A percentile compares a stretch with the other conserved stretches of the same genome.
These are phyloP conservation scores for Leccinum pachyderme DNA, from an alignment of 1,284 basidiomycete genomes.

Conservation along the genomic window DNA sequence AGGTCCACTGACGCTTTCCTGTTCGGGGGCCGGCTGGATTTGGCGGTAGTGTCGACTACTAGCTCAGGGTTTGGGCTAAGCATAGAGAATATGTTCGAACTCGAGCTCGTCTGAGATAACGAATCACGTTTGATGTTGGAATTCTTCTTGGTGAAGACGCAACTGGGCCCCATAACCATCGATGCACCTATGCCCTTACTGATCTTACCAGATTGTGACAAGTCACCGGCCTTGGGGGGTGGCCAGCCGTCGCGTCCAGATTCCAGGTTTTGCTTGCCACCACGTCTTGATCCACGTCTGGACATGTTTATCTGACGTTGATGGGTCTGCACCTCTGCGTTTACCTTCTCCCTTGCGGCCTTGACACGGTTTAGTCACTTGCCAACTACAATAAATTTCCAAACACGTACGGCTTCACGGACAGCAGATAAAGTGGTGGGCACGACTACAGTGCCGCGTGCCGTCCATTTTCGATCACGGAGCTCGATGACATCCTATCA, in stretches of 20 bases:
- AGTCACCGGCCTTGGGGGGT: slow-evolving; percentile 79
- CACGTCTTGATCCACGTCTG: too few relatives aligned
- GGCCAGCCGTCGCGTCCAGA: too few relatives aligned
- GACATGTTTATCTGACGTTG: slow-evolving; percentile 56
- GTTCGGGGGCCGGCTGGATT: too few relatives aligned
- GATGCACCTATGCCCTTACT: slow-evolving; percentile 52
- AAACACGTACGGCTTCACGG: slow-evolving; percentile 71
- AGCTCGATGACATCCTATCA: slow-evolving; percentile 85
- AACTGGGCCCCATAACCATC: slow-evolving; percentile 77
- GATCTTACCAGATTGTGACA: slow-evolving; percentile 87
- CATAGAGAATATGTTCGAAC: too few relatives aligned
- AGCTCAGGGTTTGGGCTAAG: too few relatives aligned
- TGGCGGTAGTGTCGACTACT: too few relatives aligned
- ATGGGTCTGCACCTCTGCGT: slow-evolving; percentile 59
- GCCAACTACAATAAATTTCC: slow-evolving; percentile 6
- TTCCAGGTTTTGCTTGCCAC: too few relatives aligned
- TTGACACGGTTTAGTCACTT: slow-evolving; percentile 32
- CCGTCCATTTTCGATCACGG: slow-evolving; percentile 79
- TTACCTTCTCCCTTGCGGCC: slow-evolving; percentile 70
- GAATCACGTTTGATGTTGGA: too few relatives aligned
- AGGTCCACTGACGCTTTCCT: too few relatives aligned
- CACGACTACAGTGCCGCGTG: slow-evolving; percentile 69
- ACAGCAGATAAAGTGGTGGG: slow-evolving; percentile 89
- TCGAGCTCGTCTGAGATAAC: too few relatives aligned
- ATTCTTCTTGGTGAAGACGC: slow-evolving; percentile 53